These are phyloP conservation scores for Solanum chilense DNA, from an alignment of 257 asterid genomes.

Conservation along the genomic window DNA sequence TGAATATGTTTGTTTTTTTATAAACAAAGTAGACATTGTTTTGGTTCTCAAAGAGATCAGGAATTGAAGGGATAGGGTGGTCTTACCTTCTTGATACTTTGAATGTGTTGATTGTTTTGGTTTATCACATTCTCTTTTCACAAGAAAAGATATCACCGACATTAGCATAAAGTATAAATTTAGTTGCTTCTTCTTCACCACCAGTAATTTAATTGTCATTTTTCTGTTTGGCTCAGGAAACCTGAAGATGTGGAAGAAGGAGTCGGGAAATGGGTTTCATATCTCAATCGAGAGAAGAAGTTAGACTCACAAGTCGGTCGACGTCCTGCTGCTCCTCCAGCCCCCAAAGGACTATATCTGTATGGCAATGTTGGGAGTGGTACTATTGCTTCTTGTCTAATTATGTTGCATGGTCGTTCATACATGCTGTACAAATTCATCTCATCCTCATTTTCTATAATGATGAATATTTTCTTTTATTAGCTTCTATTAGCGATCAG, in stretches of 20 bases:
- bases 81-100: not conserved
- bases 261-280: constrained; percentile 97
- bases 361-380: constrained; percentile 99
- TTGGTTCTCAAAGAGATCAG: not conserved
- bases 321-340: constrained; percentile 83
- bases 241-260: constrained; percentile 60
- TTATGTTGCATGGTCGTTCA: not conserved
- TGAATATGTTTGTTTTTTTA: not conserved
- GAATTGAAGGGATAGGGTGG: not conserved
- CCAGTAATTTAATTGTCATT: not conserved
- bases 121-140: not conserved
- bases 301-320: constrained; percentile 61
- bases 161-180: not conserved
- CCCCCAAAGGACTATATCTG: constrained; percentile 87
- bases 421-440: not conserved
- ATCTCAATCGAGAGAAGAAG: constrained; percentile 90
- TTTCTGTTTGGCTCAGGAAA: constrained; percentile 18
- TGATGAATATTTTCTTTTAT: not conserved
- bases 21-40: not conserved
- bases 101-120: not conserved
- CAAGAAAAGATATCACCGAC: not conserved
- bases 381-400: constrained; percentile 29
- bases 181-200: constrained; percentile 1
- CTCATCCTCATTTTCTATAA: not conserved
- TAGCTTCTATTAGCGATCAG: not conserved